Evolutionary conservation across 306 rosid species (phyloP).

Genomic region (Vigna radiata): DNA sequence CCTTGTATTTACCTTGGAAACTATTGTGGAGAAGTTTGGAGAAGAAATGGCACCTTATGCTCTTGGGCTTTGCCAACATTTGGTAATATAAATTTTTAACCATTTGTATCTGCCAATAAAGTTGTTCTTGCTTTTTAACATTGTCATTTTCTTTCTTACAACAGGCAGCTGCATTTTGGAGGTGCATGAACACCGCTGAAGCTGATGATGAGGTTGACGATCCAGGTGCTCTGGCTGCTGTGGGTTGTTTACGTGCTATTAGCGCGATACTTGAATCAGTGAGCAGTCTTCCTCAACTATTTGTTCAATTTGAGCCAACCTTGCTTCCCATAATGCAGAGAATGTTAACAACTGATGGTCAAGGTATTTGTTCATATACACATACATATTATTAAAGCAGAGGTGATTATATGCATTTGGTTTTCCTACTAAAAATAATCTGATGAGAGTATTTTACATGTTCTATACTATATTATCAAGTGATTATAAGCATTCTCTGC

Average conservation of each 20-base stretch:
- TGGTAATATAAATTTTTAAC: slow-evolving; percentile 60
- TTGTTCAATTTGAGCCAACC: slow-evolving; percentile 84
- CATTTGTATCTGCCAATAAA: slow-evolving; percentile 6
- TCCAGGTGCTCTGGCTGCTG: slow-evolving; percentile 93
- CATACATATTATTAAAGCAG: slow-evolving; percentile 9
- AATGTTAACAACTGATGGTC: slow-evolving; percentile 95
- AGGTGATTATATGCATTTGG: neutral
- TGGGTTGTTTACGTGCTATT: slow-evolving; percentile 95
- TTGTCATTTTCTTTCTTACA: neutral
- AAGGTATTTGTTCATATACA: slow-evolving; percentile 58
- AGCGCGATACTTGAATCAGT: slow-evolving; percentile 97
- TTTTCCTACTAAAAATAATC: slow-evolving; percentile 1
- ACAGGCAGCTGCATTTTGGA: slow-evolving; percentile 94
- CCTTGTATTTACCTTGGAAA: slow-evolving; percentile 95
- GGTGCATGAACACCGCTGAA: slow-evolving; percentile 94
- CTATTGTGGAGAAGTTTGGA: slow-evolving; percentile 96
- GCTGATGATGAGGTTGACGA: slow-evolving; percentile 91
- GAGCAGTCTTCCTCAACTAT: slow-evolving; percentile 93
- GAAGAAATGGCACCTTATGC: slow-evolving; percentile 99
- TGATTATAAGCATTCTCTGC: neutral
- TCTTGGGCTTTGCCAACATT: slow-evolving; percentile 86
- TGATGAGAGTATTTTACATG: slow-evolving; percentile 23
- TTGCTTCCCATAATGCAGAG: slow-evolving; percentile 89
- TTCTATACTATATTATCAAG: slow-evolving; percentile 9
- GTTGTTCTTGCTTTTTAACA: slow-evolving; percentile 19